Percentiles rank a stretch among this genome's conserved stretches.
phyloP scores from a whole-genome alignment of 1,284 basidiomycete genomes.

The Pisolithus thermaeus region DNA sequence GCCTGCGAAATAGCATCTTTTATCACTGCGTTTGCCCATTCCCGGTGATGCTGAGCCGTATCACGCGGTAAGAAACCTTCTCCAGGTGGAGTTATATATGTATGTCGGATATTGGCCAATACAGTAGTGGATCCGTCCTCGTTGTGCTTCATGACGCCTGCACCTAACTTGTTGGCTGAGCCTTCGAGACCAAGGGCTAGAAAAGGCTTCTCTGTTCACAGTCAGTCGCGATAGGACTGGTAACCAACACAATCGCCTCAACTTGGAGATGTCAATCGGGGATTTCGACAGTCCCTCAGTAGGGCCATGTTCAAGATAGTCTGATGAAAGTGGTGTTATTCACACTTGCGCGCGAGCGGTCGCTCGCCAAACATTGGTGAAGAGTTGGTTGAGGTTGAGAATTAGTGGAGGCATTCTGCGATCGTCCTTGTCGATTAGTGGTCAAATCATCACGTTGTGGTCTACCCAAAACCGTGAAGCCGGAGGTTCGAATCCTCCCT shows the following conservation, averaged over 20 bases:
- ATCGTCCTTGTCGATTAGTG: conserved; percentile 13
- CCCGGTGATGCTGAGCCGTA: conserved; percentile 92
- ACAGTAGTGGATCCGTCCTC: conserved; percentile 63
- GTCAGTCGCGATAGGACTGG: conserved; percentile 9
- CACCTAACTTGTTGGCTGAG: conserved; percentile 98
- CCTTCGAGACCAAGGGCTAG: conserved; percentile 88
- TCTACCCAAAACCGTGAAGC: conserved; percentile 8
- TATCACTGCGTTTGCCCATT: conserved; percentile 87
- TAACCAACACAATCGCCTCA: conserved; percentile 10
- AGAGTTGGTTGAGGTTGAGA: too few species aligned
- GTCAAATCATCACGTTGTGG: conserved; percentile 14
- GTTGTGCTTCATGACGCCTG: conserved; percentile 85
- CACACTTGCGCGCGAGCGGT: too few species aligned
- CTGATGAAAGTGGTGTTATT: too few species aligned
- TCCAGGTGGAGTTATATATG: conserved; percentile 97
- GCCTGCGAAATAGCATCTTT: conserved; percentile 76
- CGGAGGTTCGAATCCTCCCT: conserved; percentile 13
- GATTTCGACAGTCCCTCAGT: conserved; percentile 6
- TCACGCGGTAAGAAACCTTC: conserved; percentile 96
- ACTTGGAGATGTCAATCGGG: conserved; percentile 34
- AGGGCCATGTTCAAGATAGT: too few species aligned
- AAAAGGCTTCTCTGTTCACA: conserved; percentile 48
- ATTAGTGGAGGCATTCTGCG: too few species aligned
- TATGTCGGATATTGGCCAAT: conserved; percentile 87
- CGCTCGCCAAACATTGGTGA: too few species aligned